These are phyloP conservation scores for Nakazawaea molendinolei DNA, from an alignment of 805 yeast genomes.

Conservation along the genomic window DNA sequence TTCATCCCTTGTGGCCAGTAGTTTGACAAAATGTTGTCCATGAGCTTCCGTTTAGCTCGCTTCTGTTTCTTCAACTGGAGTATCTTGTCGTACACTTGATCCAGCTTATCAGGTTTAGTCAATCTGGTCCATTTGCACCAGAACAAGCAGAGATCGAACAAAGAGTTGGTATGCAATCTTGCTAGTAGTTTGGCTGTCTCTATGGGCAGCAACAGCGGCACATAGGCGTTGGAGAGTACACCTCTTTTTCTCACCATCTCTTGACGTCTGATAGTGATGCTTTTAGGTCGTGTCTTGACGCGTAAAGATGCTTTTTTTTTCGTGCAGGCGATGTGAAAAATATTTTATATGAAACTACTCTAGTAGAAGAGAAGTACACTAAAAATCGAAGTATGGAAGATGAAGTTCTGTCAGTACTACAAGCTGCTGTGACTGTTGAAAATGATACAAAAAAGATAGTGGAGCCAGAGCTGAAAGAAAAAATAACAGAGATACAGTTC, in stretches of 20 bases:
- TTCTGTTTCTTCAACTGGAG: slow-evolving; percentile 10
- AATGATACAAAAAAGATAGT: too few species aligned
- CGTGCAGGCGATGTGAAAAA: too few species aligned
- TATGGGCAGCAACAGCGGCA: slow-evolving; percentile 22
- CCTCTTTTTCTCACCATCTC: slow-evolving; percentile 15
- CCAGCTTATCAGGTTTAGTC: slow-evolving; percentile 18
- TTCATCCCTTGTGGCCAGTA: slow-evolving; percentile 55
- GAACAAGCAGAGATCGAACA: slow-evolving; percentile 23
- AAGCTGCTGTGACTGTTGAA: neutral
- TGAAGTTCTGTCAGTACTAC: neutral
- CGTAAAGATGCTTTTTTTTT: neutral
- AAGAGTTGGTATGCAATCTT: slow-evolving; percentile 22
- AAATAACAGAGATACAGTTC: neutral
- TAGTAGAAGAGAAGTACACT: too few species aligned
- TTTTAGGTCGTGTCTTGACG: too few species aligned
- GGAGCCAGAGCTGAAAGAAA: neutral
- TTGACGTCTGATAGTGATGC: too few species aligned
- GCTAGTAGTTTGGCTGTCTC: slow-evolving; percentile 20
- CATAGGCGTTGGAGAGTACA: slow-evolving; percentile 26
- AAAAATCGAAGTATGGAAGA: neutral
- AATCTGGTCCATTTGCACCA: slow-evolving; percentile 27
- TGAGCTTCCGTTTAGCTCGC: slow-evolving; percentile 24
- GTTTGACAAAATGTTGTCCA: slow-evolving; percentile 40
- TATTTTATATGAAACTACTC: too few species aligned
- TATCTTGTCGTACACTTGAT: slow-evolving; percentile 14